A percentile compares a stretch with the other conserved stretches of the same genome.
These are phyloP conservation scores for Pistacia vera DNA, from an alignment of 345 rosid species.

Conservation along the genomic window DNA sequence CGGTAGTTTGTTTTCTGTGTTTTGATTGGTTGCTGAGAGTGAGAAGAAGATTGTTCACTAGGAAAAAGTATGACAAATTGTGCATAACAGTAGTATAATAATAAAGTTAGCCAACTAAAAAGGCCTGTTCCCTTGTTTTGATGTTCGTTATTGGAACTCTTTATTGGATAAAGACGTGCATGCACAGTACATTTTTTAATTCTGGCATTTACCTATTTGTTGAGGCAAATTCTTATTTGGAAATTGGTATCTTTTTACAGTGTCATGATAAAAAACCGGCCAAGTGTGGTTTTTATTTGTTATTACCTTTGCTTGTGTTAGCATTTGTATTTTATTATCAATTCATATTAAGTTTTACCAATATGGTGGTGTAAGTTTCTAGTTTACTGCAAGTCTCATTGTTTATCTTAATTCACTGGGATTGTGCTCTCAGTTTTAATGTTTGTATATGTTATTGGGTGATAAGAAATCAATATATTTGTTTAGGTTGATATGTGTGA, in stretches of 20 bases:
- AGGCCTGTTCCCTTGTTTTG: background rate
- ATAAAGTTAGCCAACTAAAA: background rate
- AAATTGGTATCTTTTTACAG: background rate
- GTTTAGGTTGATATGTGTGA: slow-evolving; percentile 31
- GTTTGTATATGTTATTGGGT: background rate
- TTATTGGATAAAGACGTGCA: background rate
- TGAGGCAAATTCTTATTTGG: slow-evolving; percentile 3
- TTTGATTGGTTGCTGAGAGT: slow-evolving; percentile 2
- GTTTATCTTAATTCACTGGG: too few relatives aligned
- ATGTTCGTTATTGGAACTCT: background rate
- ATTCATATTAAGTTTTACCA: too few relatives aligned
- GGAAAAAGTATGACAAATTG: background rate
- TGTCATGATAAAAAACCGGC: too few relatives aligned
- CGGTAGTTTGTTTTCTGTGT: background rate
- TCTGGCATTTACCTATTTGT: background rate
- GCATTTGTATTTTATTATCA: too few relatives aligned
- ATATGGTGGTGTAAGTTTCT: too few relatives aligned
- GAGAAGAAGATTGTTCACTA: background rate
- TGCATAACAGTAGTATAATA: background rate
- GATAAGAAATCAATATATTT: slow-evolving; percentile 14
- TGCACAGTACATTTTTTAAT: background rate
- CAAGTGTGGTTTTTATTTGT: too few relatives aligned
- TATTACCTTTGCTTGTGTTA: too few relatives aligned
- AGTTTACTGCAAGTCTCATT: too few relatives aligned
- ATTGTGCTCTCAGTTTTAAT: background rate